Evolutionary conservation across 805 yeast genomes (phyloP).

Genomic region (Metahyphopichia silvanorum): DNA sequence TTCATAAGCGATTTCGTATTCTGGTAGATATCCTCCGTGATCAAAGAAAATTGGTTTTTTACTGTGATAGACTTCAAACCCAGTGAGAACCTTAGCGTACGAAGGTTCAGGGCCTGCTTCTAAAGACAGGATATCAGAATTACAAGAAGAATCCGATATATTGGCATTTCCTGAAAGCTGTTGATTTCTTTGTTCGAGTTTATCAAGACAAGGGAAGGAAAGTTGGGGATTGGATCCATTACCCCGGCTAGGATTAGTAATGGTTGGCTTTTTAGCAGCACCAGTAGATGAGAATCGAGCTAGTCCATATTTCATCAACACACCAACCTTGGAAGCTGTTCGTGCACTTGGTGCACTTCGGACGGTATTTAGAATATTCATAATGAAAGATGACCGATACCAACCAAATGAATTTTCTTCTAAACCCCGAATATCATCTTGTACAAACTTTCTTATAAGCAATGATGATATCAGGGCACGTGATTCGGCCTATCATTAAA

Average conservation of each 20-base stretch:
- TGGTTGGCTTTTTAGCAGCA: conserved; percentile 2
- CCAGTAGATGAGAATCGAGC: too few relatives aligned
- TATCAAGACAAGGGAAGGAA: conserved; percentile 84
- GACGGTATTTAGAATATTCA: too few relatives aligned
- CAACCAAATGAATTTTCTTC: not conserved
- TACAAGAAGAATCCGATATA: conserved; percentile 10
- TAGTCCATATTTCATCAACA: too few relatives aligned
- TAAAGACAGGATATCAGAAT: conserved; percentile 26
- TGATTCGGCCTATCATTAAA: too few relatives aligned
- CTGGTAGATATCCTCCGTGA: conserved; percentile 75
- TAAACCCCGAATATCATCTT: not conserved
- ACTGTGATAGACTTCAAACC: conserved; percentile 58
- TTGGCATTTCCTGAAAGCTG: conserved; percentile 17
- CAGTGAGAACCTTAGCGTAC: conserved; percentile 64
- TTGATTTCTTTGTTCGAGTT: conserved; percentile 55
- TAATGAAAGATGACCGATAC: not conserved
- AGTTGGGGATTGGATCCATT: conserved; percentile 60
- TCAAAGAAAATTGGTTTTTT: conserved; percentile 66
- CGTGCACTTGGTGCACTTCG: too few relatives aligned
- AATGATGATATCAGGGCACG: not conserved
- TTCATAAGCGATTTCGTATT: conserved; percentile 84
- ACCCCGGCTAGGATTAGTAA: too few relatives aligned
- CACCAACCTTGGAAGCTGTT: too few relatives aligned
- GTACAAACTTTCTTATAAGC: not conserved
- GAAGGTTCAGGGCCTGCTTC: conserved; percentile 85